Evolutionary conservation across 2,329 filamentous ascomycete genomes (phyloP).

Genomic region (Cladosporium austrohemisphaericum): DNA sequence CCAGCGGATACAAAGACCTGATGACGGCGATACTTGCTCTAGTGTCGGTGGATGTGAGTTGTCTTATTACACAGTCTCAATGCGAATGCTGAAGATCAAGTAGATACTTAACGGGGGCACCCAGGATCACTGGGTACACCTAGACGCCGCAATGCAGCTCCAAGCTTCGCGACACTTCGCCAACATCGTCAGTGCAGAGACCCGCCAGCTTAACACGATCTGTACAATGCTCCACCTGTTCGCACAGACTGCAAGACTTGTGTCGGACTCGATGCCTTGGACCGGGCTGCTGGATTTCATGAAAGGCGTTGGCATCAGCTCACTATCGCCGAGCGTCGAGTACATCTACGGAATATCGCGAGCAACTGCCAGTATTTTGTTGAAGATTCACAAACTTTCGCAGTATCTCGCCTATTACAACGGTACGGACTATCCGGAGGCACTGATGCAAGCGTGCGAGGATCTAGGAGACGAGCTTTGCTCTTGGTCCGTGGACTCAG

Average conservation of each 20-base stretch:
- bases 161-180: background rate
- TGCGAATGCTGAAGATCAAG: background rate
- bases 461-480: background rate
- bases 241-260: background rate
- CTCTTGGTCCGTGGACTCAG: background rate
- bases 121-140: background rate
- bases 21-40: background rate
- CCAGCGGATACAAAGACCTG: background rate
- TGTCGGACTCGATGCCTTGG: background rate
- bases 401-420: background rate
- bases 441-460: background rate
- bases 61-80: background rate
- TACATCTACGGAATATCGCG: background rate
- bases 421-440: background rate
- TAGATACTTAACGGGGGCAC: background rate
- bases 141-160: background rate
- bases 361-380: background rate
- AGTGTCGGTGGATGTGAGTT: background rate
- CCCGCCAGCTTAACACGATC: background rate
- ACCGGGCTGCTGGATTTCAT: background rate
- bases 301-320: background rate
- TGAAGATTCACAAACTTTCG: background rate
- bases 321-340: background rate
- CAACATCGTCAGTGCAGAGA: background rate
- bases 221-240: background rate